Conservation (phyloP, 768 basidiomycete species). For the Mycena galericulata region DNA sequence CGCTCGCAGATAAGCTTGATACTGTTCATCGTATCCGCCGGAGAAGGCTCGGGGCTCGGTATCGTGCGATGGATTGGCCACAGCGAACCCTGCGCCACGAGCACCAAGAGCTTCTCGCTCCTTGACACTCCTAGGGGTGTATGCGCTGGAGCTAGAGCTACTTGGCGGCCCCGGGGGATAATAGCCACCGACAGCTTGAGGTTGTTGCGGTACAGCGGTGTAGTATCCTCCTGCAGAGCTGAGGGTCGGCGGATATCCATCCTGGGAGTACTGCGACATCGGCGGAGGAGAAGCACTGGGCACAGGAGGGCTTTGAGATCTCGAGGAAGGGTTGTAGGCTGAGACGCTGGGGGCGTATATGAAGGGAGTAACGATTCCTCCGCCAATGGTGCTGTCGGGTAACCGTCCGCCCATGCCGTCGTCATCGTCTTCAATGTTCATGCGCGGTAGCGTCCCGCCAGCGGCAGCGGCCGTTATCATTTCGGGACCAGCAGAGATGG, state of each 20-base stretch:
- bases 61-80: slow-evolving; percentile 28
- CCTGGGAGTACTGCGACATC: slow-evolving; percentile 34
- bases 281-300: slow-evolving; percentile 33
- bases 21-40: slow-evolving; percentile 22
- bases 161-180: slow-evolving; percentile 31
- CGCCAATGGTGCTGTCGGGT: slow-evolving; percentile 23
- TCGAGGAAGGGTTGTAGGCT: slow-evolving; percentile 15
- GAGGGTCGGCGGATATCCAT: slow-evolving; percentile 27
- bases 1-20: slow-evolving; percentile 27
- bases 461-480: slow-evolving; percentile 23
- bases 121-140: slow-evolving; percentile 33
- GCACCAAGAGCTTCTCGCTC: slow-evolving; percentile 29
- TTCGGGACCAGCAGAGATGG: slow-evolving; percentile 20
- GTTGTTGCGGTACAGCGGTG: slow-evolving; percentile 29
- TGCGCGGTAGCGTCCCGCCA: slow-evolving; percentile 33
- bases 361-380: slow-evolving; percentile 32
- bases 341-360: slow-evolving; percentile 25
- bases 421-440: slow-evolving; percentile 31
- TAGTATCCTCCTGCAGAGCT: slow-evolving; percentile 36
- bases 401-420: slow-evolving; percentile 32
- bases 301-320: slow-evolving; percentile 34
- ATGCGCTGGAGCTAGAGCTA: slow-evolving; percentile 31
- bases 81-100: slow-evolving; percentile 23
- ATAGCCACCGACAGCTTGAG: slow-evolving; percentile 31
- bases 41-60: slow-evolving; percentile 21